These are phyloP conservation scores for Pseudocercospora crystallina DNA, from an alignment of 2,329 filamentous ascomycete species.

Conservation along the genomic window DNA sequence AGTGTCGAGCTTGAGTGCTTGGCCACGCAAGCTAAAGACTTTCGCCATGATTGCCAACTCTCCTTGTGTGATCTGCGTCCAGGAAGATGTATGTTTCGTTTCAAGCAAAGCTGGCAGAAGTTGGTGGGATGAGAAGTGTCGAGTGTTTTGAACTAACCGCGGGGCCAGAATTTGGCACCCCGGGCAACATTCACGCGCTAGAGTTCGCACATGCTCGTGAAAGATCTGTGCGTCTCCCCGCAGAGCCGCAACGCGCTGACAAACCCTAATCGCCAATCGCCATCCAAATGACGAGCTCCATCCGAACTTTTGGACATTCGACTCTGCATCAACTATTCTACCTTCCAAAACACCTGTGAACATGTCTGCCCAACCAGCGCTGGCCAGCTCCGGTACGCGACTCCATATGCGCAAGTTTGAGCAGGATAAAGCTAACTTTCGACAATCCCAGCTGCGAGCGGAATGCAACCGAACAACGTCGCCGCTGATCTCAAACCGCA, in stretches of 20 bases:
- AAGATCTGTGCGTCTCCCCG: neutral
- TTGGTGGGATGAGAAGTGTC: no score
- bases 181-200: neutral
- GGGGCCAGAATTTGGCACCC: neutral
- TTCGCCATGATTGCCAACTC: conserved; percentile 56
- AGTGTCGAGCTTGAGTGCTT: conserved; percentile 86
- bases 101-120: no score
- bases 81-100: no score
- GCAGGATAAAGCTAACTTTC: conserved; percentile 4
- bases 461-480: conserved; percentile 42
- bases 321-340: neutral
- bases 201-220: no score
- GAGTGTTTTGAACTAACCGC: neutral
- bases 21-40: conserved; percentile 87
- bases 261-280: neutral
- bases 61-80: no score
- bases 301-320: no score
- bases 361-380: conserved; percentile 22
- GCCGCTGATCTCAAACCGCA: conserved; percentile 46
- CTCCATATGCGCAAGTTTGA: conserved; percentile 4
- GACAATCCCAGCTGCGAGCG: conserved; percentile 8
- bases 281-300: no score
- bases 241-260: conserved; percentile 9
- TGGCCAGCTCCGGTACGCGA: conserved; percentile 14
- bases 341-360: neutral